Conservation (phyloP, 352 stramenopile genomes). For the Phytophthora lateralis region DNA sequence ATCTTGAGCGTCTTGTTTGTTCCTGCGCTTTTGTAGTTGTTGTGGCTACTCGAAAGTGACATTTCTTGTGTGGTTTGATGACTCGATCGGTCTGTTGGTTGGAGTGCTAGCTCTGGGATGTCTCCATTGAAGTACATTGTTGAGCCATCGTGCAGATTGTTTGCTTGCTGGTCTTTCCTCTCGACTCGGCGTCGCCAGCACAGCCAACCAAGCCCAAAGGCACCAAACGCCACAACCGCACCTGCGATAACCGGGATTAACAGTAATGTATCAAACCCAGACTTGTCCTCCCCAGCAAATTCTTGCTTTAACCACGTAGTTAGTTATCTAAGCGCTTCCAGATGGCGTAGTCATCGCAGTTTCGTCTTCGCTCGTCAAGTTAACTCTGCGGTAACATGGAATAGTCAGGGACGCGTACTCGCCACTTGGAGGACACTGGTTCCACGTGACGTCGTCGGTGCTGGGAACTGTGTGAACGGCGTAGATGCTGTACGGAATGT, state of each 20-base stretch:
- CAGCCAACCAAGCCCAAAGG: too few relatives aligned
- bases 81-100: too few relatives aligned
- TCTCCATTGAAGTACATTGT: too few relatives aligned
- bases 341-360: constrained; percentile 4
- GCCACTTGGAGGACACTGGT: neutral
- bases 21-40: neutral
- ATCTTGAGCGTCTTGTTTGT: constrained; percentile 16
- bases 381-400: neutral
- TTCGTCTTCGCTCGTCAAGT: neutral
- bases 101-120: too few relatives aligned
- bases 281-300: neutral
- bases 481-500: constrained; percentile 23
- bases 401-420: constrained; percentile 14
- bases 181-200: too few relatives aligned
- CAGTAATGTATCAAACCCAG: constrained; percentile 2
- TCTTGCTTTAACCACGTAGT: neutral
- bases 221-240: too few relatives aligned
- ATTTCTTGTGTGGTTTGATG: neutral
- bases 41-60: neutral
- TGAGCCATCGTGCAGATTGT: too few relatives aligned
- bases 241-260: neutral
- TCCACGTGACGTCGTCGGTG: too few relatives aligned
- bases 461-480: constrained; percentile 23
- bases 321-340: neutral
- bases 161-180: too few relatives aligned